phyloP scores from a whole-genome alignment of 139 green algal genomes.

The Volvox reticuliferus region DNA sequence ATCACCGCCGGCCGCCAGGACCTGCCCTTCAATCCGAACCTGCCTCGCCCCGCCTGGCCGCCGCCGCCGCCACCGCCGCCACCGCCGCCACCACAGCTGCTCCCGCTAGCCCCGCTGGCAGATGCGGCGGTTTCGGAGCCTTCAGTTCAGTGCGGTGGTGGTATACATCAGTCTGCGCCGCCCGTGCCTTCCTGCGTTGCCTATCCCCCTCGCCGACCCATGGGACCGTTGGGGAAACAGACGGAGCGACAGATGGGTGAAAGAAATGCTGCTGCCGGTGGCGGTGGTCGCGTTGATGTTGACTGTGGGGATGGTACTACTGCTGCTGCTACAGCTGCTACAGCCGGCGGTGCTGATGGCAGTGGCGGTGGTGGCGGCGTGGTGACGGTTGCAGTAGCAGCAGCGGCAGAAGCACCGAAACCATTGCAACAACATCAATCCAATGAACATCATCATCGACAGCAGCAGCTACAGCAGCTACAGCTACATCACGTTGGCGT shows the following conservation, averaged over 20 bases:
- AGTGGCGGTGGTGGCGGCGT: no score
- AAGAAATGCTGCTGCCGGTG: no score
- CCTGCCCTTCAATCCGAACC: background rate
- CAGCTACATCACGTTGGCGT: no score
- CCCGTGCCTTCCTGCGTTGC: background rate
- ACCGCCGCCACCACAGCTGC: background rate
- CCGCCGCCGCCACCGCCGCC: background rate
- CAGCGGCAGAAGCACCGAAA: background rate
- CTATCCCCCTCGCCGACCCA: background rate
- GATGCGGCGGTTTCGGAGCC: no score
- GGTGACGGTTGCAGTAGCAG: background rate
- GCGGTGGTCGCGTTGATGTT: no score
- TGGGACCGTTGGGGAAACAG: no score
- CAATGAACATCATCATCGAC: background rate
- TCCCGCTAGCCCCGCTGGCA: background rate
- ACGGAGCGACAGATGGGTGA: no score
- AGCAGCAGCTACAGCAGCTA: background rate
- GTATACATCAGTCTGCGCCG: no score
- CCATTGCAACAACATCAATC: background rate
- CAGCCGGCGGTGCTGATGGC: no score
- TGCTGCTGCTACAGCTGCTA: no score
- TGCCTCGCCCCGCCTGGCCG: slow-evolving; percentile 16
- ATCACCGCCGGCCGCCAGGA: background rate
- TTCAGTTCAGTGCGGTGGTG: no score
- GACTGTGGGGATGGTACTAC: no score